phyloP scores from a whole-genome alignment of 768 basidiomycete species.

The Tubosaeta sp. region DNA sequence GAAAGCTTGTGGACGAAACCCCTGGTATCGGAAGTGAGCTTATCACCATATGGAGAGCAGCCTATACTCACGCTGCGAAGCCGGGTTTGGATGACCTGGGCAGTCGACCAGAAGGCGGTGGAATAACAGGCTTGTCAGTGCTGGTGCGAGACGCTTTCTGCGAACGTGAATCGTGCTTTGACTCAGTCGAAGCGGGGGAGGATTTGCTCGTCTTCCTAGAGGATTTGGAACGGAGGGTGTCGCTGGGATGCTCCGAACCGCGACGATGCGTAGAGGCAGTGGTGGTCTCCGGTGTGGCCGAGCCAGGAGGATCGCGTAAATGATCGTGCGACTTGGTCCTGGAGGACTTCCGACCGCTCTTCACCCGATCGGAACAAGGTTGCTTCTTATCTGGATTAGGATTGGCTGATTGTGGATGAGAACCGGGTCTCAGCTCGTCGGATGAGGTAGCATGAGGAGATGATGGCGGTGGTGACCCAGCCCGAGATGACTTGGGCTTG shows the following conservation, averaged over 20 bases:
- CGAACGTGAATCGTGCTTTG: conserved; percentile 6
- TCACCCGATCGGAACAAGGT: conserved; percentile 18
- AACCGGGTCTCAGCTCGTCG: conserved; percentile 9
- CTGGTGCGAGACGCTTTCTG: conserved; percentile 11
- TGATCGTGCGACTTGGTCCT: conserved; percentile 20
- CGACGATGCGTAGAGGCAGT: conserved; percentile 11
- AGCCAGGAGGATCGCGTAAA: conserved; percentile 14
- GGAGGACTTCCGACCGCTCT: conserved; percentile 11
- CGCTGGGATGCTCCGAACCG: conserved; percentile 8
- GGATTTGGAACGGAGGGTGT: conserved; percentile 11
- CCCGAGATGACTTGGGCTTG: conserved; percentile 10
- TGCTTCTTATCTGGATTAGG: conserved; percentile 9
- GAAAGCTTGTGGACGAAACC: conserved; percentile 29
- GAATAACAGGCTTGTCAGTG: conserved; percentile 26
- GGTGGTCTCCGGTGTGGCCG: conserved; percentile 9
- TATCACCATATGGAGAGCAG: background rate
- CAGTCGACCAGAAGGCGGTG: conserved; percentile 21
- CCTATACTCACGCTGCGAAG: conserved; percentile 26
- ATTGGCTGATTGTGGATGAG: conserved; percentile 15
- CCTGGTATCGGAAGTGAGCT: conserved; percentile 16
- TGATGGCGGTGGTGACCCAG: conserved; percentile 14
- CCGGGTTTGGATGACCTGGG: conserved; percentile 21
- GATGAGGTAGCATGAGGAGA: conserved; percentile 7
- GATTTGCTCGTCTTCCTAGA: conserved; percentile 10
- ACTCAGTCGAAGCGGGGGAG: background rate